Conservation (phyloP, 805 yeast genomes). For the Yamadazyma philogaea region DNA sequence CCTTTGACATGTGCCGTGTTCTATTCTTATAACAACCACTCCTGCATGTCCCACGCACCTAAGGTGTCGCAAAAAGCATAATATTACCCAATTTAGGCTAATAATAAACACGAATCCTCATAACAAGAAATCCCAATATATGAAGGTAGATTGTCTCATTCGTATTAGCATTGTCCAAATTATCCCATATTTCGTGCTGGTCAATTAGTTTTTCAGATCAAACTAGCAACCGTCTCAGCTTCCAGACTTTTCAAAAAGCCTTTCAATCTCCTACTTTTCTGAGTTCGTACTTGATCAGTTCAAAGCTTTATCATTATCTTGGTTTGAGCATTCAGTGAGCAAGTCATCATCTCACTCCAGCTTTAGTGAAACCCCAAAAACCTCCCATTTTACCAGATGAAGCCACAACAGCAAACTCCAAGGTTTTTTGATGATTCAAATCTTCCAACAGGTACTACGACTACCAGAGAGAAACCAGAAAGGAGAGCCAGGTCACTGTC, state of each 20-base stretch:
- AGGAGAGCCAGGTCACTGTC: constrained; percentile 34
- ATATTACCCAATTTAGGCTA: constrained; percentile 2
- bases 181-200: constrained; percentile 3
- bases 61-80: constrained; percentile 7
- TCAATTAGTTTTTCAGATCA: constrained; percentile 6
- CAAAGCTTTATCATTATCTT: background rate
- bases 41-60: background rate
- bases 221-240: constrained; percentile 6
- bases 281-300: background rate
- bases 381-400: constrained; percentile 1
- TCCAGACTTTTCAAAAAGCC: background rate
- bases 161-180: constrained; percentile 4
- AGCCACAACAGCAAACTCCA: constrained; percentile 2
- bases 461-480: background rate
- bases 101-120: constrained; percentile 4
- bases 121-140: constrained; percentile 1
- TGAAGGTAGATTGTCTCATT: background rate
- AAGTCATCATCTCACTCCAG: background rate
- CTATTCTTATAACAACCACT: background rate
- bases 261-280: background rate
- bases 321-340: background rate
- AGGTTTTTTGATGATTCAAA: constrained; percentile 5
- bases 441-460: constrained; percentile 5
- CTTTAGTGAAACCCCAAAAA: background rate
- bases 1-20: background rate